These are phyloP conservation scores for Rhizophagus clarus DNA, from an alignment of 192 early-diverging fungal genomes.

Conservation along the genomic window DNA sequence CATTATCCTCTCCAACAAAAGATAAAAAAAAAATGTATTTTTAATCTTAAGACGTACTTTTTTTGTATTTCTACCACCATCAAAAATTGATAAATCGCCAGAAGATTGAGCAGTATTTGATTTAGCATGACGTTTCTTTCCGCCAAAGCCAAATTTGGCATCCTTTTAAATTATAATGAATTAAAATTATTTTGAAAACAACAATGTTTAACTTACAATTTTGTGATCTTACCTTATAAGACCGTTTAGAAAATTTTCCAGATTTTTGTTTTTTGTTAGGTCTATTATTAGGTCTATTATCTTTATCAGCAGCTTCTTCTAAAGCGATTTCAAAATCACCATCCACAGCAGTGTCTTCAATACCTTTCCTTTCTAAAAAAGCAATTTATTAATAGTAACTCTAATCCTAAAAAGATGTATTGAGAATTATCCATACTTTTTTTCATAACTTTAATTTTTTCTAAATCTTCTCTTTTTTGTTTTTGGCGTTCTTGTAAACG, in stretches of 20 bases:
- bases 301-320: slow-evolving; percentile 44
- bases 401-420: neutral
- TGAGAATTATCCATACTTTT: slow-evolving; percentile 53
- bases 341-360: slow-evolving; percentile 48
- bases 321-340: slow-evolving; percentile 77
- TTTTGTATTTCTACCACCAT: slow-evolving; percentile 34
- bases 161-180: slow-evolving; percentile 49
- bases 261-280: slow-evolving; percentile 4
- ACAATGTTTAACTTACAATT: neutral
- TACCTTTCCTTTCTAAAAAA: slow-evolving; percentile 57
- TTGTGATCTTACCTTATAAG: slow-evolving; percentile 22
- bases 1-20: neutral
- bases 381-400: slow-evolving; percentile 29
- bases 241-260: slow-evolving; percentile 5
- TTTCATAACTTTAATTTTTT: slow-evolving; percentile 89
- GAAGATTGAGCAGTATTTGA: slow-evolving; percentile 78
- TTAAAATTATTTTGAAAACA: neutral
- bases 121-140: slow-evolving; percentile 79
- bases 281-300: neutral
- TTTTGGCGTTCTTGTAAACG: slow-evolving; percentile 87
- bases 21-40: neutral
- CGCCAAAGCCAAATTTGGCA: slow-evolving; percentile 91
- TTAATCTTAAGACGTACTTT: neutral
- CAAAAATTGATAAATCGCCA: slow-evolving; percentile 74
- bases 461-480: slow-evolving; percentile 84